Evolutionary conservation across 2,329 filamentous ascomycete genomes (phyloP).

Genomic region (Penicillium sp.): DNA sequence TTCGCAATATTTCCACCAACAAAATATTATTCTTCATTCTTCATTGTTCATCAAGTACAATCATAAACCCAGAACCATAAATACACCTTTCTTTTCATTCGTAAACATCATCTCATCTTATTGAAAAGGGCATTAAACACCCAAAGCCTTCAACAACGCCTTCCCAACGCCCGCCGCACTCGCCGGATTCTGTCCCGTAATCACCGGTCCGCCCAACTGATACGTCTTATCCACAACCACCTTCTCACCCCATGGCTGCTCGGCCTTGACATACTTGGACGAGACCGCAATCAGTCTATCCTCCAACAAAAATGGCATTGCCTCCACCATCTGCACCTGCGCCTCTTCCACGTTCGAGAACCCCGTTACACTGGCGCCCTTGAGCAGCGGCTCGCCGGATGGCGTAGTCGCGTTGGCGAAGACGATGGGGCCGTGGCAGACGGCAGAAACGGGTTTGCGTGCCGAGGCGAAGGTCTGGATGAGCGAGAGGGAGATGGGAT

Average conservation of each 20-base stretch:
- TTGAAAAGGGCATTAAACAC: conserved; percentile 5
- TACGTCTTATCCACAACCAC: conserved; percentile 34
- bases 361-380: conserved; percentile 41
- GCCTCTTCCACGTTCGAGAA: conserved; percentile 49
- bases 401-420: conserved; percentile 42
- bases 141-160: conserved; percentile 38
- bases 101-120: neutral
- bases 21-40: no score
- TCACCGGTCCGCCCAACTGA: conserved; percentile 31
- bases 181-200: conserved; percentile 49
- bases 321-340: conserved; percentile 33
- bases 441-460: conserved; percentile 48
- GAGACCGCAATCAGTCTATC: conserved; percentile 38
- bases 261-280: conserved; percentile 43
- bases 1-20: no score
- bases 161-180: conserved; percentile 42
- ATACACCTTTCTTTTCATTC: neutral
- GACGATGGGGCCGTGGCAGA: conserved; percentile 47
- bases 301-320: conserved; percentile 47
- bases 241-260: conserved; percentile 42
- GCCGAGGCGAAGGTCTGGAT: conserved; percentile 47
- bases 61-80: neutral
- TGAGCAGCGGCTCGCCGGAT: conserved; percentile 41
- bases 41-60: no score
- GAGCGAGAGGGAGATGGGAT: conserved; percentile 39